Conservation (phyloP, 495 filamentous ascomycete genomes). For the Penicillium herquei region DNA sequence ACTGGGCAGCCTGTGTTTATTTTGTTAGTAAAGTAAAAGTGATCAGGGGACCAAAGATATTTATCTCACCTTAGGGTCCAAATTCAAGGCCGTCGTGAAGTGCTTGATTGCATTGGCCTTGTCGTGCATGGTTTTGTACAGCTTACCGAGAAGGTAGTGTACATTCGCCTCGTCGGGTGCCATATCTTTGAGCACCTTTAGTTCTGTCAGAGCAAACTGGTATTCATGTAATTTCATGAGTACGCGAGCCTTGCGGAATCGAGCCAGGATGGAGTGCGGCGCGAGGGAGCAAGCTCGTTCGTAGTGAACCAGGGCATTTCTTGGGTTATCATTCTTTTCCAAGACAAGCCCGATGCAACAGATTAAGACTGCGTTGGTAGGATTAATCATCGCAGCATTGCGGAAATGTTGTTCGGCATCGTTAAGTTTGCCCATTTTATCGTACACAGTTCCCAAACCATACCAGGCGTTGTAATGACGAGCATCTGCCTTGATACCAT, state of each 20-base stretch:
- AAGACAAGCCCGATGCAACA: conserved; percentile 87
- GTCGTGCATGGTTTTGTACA: conserved; percentile 78
- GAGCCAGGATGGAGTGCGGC: conserved; percentile 75
- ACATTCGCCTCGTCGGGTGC: conserved; percentile 95
- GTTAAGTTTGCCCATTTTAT: conserved; percentile 90
- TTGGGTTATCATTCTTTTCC: conserved; percentile 79
- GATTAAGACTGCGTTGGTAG: conserved; percentile 83
- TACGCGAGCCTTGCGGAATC: conserved; percentile 89
- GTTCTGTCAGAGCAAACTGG: conserved; percentile 69
- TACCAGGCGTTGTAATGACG: conserved; percentile 98
- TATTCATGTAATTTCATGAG: conserved; percentile 74
- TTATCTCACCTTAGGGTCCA: conserved; percentile 87
- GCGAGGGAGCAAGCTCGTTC: conserved; percentile 74
- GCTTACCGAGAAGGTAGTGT: conserved; percentile 84
- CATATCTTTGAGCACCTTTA: conserved; percentile 80
- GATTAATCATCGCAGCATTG: conserved; percentile 81
- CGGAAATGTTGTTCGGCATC: conserved; percentile 88
- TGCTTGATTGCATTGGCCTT: conserved; percentile 82
- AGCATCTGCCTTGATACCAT: conserved; percentile 76
- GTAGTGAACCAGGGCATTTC: conserved; percentile 76
- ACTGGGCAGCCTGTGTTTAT: conserved; percentile 67
- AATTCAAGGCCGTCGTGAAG: conserved; percentile 89
- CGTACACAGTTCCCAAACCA: conserved; percentile 86
- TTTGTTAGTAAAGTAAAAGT: conserved; percentile 13
- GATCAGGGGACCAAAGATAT: background rate